Evolutionary conservation across 305 asterid species (phyloP), one percentile per base, ranked within the genome.

Genomic region (Fraxinus velutina): DNA sequence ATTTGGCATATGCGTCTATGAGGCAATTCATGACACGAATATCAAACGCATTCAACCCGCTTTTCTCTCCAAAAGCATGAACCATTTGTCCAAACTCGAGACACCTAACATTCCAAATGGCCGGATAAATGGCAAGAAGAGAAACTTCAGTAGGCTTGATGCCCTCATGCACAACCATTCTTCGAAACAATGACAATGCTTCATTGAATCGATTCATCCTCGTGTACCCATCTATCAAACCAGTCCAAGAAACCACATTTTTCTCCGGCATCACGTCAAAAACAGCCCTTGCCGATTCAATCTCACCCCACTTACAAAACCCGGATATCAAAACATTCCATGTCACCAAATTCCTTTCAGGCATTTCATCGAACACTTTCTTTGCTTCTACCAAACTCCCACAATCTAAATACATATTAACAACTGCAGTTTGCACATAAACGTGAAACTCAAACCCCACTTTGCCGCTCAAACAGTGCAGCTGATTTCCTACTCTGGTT

Each of bases 261-360:
- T 86, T 94, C 80, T 80, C 92, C 30, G 92, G 94, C 96, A 94
- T 91, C 76, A 3, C 83, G 83, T 94, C 90, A 60, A 94, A 94
- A 30, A 88, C 75, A 6, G 57, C 76, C 86, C 85, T 86, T n/a
- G 97, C 97, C 33, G 57, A 83, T 55, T 70, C 84, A 80, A 93
- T 78, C 88, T 88, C 87, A 32, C 97, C 93, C 92, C 93, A 88
- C 87, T 90, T 93, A 17, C 89, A 79, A 80, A 87, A 91, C 52
- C 97, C 97, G 1, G 97, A 89, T 5, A 93, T 39, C 91, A 93
- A 86, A 64, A 89, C 94, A 81, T 94, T 94, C 98, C 97, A 93
- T 0, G 97, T 86, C 39, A 94, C 97, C 82, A 81, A 80, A 77
- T 91, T 93, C 74, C 82, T 93, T 27, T 81, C 84, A 39, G 93